These are phyloP conservation scores for Colletotrichum truncatum DNA, from an alignment of 2,329 filamentous ascomycete species.

Conservation along the genomic window DNA sequence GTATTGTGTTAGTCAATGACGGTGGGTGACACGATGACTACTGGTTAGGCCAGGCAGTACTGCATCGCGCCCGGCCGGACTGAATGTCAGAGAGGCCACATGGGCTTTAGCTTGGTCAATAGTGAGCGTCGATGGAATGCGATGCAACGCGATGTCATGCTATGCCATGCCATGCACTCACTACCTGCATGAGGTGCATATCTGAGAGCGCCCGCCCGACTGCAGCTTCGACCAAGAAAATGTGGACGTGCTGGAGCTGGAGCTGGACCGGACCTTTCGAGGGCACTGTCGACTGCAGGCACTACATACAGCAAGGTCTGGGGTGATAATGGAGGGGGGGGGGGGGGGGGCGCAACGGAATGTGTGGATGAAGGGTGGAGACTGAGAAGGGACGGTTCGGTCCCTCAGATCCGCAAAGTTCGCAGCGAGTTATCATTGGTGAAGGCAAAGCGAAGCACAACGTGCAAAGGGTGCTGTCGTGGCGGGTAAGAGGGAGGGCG, in stretches of 20 bases:
- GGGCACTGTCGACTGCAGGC: background rate
- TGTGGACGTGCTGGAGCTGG: background rate
- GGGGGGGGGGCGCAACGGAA: background rate
- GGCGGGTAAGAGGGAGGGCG: background rate
- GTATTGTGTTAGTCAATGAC: conserved; percentile 13
- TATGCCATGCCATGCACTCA: conserved; percentile 18
- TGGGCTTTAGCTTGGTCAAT: conserved; percentile 13
- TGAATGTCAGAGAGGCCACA: conserved; percentile 20
- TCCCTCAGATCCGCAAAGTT: conserved; percentile 24
- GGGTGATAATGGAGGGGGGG: background rate
- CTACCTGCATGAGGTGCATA: conserved; percentile 25
- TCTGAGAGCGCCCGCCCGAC: conserved; percentile 12
- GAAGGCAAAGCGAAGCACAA: background rate
- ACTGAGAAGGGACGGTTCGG: conserved; percentile 18
- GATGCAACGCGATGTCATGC: conserved; percentile 16
- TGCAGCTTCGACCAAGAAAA: conserved; percentile 1
- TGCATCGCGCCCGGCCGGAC: conserved; percentile 9
- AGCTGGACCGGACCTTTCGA: background rate
- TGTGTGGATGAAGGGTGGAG: conserved; percentile 8
- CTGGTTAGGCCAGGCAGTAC: conserved; percentile 8
- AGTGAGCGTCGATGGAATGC: conserved; percentile 18
- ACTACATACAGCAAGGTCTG: background rate
- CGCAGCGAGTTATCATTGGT: background rate
- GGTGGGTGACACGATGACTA: too few relatives aligned
- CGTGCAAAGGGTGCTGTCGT: background rate